These are phyloP conservation scores for Cordyceps pruinosa DNA, from an alignment of 2,329 filamentous ascomycete genomes.

Conservation along the genomic window DNA sequence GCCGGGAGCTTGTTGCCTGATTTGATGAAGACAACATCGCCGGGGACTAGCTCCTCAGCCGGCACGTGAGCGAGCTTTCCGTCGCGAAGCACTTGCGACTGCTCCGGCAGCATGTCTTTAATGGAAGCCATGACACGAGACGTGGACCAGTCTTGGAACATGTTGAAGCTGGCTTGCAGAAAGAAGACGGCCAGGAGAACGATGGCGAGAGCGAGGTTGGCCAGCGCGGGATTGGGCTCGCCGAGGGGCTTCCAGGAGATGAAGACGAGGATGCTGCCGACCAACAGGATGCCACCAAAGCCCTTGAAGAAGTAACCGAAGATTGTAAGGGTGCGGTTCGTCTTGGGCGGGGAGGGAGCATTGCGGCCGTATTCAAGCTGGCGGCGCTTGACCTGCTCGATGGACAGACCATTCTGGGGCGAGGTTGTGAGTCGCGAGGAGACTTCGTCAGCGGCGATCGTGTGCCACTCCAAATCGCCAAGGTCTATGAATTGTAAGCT, in stretches of 20 bases:
- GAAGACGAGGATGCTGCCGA: constrained; percentile 66
- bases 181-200: constrained; percentile 64
- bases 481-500: constrained; percentile 38
- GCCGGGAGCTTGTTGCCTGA: constrained; percentile 68
- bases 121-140: constrained; percentile 73
- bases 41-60: constrained; percentile 60
- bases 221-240: constrained; percentile 53
- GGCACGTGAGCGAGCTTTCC: constrained; percentile 41
- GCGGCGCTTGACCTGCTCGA: constrained; percentile 48
- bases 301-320: constrained; percentile 70
- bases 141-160: constrained; percentile 69
- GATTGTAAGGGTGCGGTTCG: constrained; percentile 49
- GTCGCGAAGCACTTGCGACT: constrained; percentile 59
- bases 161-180: constrained; percentile 62
- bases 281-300: constrained; percentile 64
- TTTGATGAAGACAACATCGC: constrained; percentile 62
- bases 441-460: constrained; percentile 50
- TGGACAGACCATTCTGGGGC: constrained; percentile 50
- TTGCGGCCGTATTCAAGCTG: constrained; percentile 59
- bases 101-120: constrained; percentile 71
- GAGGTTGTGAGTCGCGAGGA: constrained; percentile 52
- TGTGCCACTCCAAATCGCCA: constrained; percentile 62
- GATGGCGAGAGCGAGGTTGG: constrained; percentile 67
- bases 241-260: constrained; percentile 71
- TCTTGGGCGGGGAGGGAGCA: constrained; percentile 57